Base-by-base conservation (phyloP, 345 rosid species). In the Limnanthes douglasii region DNA sequence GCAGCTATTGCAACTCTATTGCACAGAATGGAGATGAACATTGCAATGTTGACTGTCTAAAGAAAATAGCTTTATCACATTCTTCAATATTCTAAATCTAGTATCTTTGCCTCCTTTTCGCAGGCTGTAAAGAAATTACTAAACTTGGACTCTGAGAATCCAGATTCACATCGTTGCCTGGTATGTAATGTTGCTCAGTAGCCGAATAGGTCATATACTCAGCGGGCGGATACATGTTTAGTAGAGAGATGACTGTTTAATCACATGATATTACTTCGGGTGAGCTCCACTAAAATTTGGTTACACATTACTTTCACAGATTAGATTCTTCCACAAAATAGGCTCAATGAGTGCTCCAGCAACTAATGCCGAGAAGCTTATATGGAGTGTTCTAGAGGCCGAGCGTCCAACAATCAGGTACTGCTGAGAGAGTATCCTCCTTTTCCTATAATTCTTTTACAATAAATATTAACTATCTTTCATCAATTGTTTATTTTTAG, bases 51-150 rank as follows among this genome's bases (percentile, higher is more conserved):
- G n/a, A n/a, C n/a, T n/a, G n/a, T n/a, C n/a, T n/a, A n/a, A n/a
- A n/a, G n/a, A n/a, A n/a, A n/a, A n/a, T n/a, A n/a, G n/a, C n/a
- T n/a, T n/a, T n/a, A n/a, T n/a, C n/a, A n/a, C n/a, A n/a, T n/a
- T 18, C 8, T 25, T 0, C 33, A 19, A 8, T 19, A 39, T 32
- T 15, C 11, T 39, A 18, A 39, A 39, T 10, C 30, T 37, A 26
- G 37, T 36, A 12, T 43, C 34, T 21, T 11, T 8, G 48, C 15
- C 48, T 14, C 21, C 19, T 9, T 8, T 28, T 9, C 60, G 41
- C 50, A 92, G 99, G 94, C 94, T 31, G 72, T 92, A 43, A 85
- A 85, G 65, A 80, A 92, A 39, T 56, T 85, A 66, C 65, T 81
- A 21, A 69, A 79, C 57, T 39, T 85, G 73, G 90, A 79, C 54